A percentile compares a stretch with the other conserved stretches of the same genome.
These are phyloP conservation scores for Myriosclerotinia scirpicola DNA, from an alignment of 2,329 filamentous ascomycete genomes.

Conservation along the genomic window DNA sequence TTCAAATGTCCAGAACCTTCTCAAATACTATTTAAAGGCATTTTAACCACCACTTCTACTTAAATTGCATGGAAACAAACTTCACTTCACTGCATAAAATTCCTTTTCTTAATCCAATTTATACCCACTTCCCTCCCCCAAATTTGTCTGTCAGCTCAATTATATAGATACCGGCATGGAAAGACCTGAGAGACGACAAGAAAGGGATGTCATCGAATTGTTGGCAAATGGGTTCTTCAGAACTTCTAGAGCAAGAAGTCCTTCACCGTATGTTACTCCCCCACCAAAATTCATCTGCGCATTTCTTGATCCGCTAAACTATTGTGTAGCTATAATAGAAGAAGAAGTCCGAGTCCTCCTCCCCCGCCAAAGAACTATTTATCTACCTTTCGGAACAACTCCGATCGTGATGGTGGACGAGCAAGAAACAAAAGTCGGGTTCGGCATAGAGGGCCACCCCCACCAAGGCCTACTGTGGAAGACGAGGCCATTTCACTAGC, in stretches of 20 bases:
- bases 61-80: neutral
- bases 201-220: constrained; percentile 33
- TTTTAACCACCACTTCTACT: neutral
- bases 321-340: constrained; percentile 18
- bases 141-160: neutral
- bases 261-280: constrained; percentile 39
- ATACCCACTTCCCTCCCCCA: neutral
- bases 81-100: neutral
- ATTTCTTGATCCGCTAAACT: neutral
- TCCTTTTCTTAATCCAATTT: constrained; percentile 4
- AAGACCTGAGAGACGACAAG: constrained; percentile 24
- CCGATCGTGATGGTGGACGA: constrained; percentile 21
- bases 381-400: constrained; percentile 23
- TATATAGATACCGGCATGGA: constrained; percentile 29
- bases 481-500: constrained; percentile 64
- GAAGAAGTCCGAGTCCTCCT: constrained; percentile 13
- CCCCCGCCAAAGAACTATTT: constrained; percentile 24
- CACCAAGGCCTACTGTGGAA: constrained; percentile 66
- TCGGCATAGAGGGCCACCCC: constrained; percentile 39
- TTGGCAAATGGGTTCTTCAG: constrained; percentile 53
- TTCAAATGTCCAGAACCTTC: constrained; percentile 14
- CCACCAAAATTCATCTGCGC: neutral
- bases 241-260: constrained; percentile 47
- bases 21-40: neutral
- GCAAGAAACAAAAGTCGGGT: constrained; percentile 31